Base-by-base conservation (phyloP, 139 green algal species). In the Picochlorum sp. region DNA sequence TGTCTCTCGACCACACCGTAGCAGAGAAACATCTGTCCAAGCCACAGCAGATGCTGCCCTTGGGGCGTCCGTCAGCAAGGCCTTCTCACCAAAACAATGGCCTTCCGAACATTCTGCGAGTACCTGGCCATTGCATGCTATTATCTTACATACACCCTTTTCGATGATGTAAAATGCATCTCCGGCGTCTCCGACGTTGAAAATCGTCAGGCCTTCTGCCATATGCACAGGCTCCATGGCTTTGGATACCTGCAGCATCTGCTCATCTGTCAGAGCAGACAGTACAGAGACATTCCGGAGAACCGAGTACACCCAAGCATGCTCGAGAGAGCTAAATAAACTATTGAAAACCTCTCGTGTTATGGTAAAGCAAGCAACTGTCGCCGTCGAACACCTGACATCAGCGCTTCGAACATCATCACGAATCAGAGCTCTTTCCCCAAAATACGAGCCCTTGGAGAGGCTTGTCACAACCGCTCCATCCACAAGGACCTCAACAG, bases 41-140 rank as follows among this genome's bases (percentile, higher is more conserved):
- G 56, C 56, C 13, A 69, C 72, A 20, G 83, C 80, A 34, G 51
- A 82, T 38, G 80, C 80, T 1, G 80, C 74, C 11, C 75, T 41
- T 11, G 66, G n/a, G 28, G 85, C 85, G 64, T 83, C 68, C 6
- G 76, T 65, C 47, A 96, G 77, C 74, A 96, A 74, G 9, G 89
- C 90, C 68, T 89, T 77, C 74, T 96, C 90, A 4, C 90, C 90
- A 83, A 96, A 96, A 77, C 86, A 95, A 50, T 80, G 80, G 5
- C 88, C 90, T 57, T 82, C 73, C 34, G 66, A 65, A 13, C 94
- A 83, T 1, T 68, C 65, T 2, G 80, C 80, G 56, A 87, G 67
- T 77, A 87, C 80, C n/a, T 32, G 16, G 8, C 54, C 60, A 13
- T 11, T 18, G 73, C 74, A 70, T 49, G 23, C 75, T 51, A 82